Percentiles rank a stretch among this genome's conserved stretches.
These are phyloP conservation scores for Aspergillaceae sp. DNA, from an alignment of 2,329 filamentous ascomycete genomes.

Conservation along the genomic window DNA sequence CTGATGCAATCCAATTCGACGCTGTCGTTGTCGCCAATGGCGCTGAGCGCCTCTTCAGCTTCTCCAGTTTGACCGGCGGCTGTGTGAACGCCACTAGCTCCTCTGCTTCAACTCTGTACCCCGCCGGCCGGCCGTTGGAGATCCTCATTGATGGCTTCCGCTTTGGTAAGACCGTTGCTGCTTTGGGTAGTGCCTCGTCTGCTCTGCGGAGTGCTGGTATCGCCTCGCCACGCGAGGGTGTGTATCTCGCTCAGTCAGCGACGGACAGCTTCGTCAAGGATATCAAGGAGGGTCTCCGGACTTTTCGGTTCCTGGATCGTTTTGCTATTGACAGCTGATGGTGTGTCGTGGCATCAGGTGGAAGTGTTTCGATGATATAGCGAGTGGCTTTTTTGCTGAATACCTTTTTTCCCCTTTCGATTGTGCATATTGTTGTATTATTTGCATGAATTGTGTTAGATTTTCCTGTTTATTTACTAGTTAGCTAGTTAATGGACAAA, in stretches of 20 bases:
- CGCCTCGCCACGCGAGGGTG: conserved; percentile 24
- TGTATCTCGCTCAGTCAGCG: conserved; percentile 23
- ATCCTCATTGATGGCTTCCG: conserved; percentile 56
- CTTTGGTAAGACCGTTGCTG: conserved; percentile 62
- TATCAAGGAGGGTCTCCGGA: conserved; percentile 52
- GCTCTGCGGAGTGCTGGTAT: conserved; percentile 41
- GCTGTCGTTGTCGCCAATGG: conserved; percentile 51
- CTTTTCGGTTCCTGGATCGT: conserved; percentile 58
- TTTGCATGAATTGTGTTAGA: background rate
- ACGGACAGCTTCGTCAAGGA: conserved; percentile 34
- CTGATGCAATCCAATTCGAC: conserved; percentile 45
- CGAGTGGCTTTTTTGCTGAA: background rate
- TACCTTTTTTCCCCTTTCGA: background rate
- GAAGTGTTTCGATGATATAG: background rate
- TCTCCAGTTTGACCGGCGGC: conserved; percentile 11
- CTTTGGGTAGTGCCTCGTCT: conserved; percentile 41
- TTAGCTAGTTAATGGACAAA: no score
- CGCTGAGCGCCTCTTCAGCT: conserved; percentile 45
- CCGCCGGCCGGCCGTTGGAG: conserved; percentile 53
- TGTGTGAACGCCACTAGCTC: conserved; percentile 17
- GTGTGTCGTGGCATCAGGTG: background rate
- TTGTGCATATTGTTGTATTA: background rate
- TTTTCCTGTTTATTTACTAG: background rate
- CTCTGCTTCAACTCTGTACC: conserved; percentile 52
- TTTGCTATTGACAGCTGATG: conserved; percentile 47